These are phyloP conservation scores for Leccinum boreale DNA, from an alignment of 768 basidiomycete genomes.

Conservation along the genomic window DNA sequence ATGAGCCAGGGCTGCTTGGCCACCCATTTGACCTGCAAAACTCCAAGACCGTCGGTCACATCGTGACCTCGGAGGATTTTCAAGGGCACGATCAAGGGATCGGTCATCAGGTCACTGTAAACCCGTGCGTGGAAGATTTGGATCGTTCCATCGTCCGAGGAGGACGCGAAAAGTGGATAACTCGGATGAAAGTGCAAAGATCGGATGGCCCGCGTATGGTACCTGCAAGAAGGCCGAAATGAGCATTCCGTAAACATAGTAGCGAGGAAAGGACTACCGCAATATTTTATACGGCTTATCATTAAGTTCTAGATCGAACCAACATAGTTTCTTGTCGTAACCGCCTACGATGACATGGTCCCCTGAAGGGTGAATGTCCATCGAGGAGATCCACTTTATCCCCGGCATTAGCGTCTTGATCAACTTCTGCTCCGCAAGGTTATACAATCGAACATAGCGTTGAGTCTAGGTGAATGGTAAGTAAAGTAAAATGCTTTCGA, in stretches of 20 bases:
- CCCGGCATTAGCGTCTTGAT: slow-evolving; percentile 94
- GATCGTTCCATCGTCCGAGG: slow-evolving; percentile 95
- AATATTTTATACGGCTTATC: slow-evolving; percentile 97
- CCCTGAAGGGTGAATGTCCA: slow-evolving; percentile 95
- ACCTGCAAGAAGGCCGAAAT: slow-evolving; percentile 45
- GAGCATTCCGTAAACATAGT: slow-evolving; percentile 5
- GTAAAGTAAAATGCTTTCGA: slow-evolving; percentile 11
- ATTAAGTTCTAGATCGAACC: slow-evolving; percentile 97
- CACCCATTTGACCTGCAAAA: slow-evolving; percentile 89
- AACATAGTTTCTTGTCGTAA: slow-evolving; percentile 96
- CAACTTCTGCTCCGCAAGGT: slow-evolving; percentile 89
- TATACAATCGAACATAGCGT: slow-evolving; percentile 93
- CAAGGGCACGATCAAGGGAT: slow-evolving; percentile 95
- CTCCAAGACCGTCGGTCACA: slow-evolving; percentile 82
- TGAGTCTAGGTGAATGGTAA: slow-evolving; percentile 63
- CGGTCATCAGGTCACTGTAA: slow-evolving; percentile 93
- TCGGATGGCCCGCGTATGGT: slow-evolving; percentile 91
- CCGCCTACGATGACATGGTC: slow-evolving; percentile 97
- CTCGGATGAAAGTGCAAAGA: slow-evolving; percentile 90
- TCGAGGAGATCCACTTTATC: slow-evolving; percentile 94
- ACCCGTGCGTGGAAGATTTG: slow-evolving; percentile 96
- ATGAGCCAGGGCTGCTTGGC: slow-evolving; percentile 89
- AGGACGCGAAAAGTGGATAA: slow-evolving; percentile 94
- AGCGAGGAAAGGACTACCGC: slow-evolving; percentile 46
- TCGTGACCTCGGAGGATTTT: slow-evolving; percentile 95